phyloP scores from a whole-genome alignment of 176 grass and related monocot species.

The Phoenix roebelenii region DNA sequence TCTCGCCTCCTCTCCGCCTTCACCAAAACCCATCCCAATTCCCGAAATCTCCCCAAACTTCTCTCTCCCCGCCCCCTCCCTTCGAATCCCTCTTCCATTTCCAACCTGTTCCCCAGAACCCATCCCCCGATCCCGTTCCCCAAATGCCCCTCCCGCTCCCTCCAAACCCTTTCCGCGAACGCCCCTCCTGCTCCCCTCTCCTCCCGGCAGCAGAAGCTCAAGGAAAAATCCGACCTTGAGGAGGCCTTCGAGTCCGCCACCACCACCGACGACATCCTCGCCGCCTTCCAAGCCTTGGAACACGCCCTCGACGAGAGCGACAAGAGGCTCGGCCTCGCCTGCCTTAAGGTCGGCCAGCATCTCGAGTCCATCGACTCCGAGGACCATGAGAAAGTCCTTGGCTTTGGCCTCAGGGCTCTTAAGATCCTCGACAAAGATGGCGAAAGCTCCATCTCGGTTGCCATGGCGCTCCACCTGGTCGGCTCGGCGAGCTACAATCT shows the following conservation, averaged over 20 bases:
- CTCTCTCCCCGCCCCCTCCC: constrained; percentile 21
- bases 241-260: constrained; percentile 65
- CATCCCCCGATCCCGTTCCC: constrained; percentile 15
- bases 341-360: constrained; percentile 94
- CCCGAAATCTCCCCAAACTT: not conserved
- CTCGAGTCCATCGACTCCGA: constrained; percentile 45
- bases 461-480: constrained; percentile 85
- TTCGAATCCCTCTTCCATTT: constrained; percentile 9
- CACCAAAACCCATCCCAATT: constrained; percentile 17
- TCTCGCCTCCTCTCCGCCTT: constrained; percentile 22
- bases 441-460: constrained; percentile 56
- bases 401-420: constrained; percentile 52
- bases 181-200: constrained; percentile 7
- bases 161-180: constrained; percentile 24
- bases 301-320: constrained; percentile 36
- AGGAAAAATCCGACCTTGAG: constrained; percentile 26
- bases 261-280: constrained; percentile 42
- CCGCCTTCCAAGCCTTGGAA: constrained; percentile 53
- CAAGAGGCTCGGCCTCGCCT: constrained; percentile 69
- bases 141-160: constrained; percentile 12
- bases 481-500: constrained; percentile 66
- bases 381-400: constrained; percentile 42
- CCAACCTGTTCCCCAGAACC: not conserved
- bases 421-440: constrained; percentile 43
- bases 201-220: constrained; percentile 18